Evolutionary conservation across 2,329 filamentous ascomycete species (phyloP), one percentile per base, ranked within the genome.

Genomic region (Fusarium sublunatum): DNA sequence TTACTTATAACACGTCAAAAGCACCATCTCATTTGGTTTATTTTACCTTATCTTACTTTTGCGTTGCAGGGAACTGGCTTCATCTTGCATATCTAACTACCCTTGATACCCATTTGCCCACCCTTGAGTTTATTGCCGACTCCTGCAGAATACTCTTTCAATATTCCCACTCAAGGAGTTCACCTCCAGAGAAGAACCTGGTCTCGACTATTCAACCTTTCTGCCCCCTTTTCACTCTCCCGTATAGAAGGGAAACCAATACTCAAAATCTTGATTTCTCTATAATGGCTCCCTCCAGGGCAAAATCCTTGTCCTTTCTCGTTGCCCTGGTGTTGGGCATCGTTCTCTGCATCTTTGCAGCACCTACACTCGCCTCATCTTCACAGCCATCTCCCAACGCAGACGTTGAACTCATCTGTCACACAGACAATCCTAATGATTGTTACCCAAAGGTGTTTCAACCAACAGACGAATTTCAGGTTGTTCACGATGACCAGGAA

Each of bases 401-500:
- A 55, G 76, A 82, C 31, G 70, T 74, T n/a, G 83, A 88, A 36
- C 75, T 90, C 51, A 89, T 91, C 73, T 91, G 88, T 65, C 86
- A 88, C 72, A 86, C 84, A 38, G 77, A 81, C 43, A 81, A 88
- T 66, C 77, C 80, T 1, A 74, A 80, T 41, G 87, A 89, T 55
- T 91, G 88, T 73, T 91, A 91, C 65, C 87, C 88, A 2, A 82
- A 81, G 43, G 61, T 88, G 2, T 91, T 91, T 59, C 79, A 83
- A 52, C 79, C 88, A 2, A 91, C 88, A 1, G 76, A 87, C 43
- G 82, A 89, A 53, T 91, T 91, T 64, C 87, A 89, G 72, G 70
- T 76, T 7, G 80, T 91, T 36, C 85, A 81, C 58, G 81, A 86
- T 32, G 88, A 89, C 65, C 88, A 91, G 72, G 83, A 89, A 34